phyloP scores from a whole-genome alignment of 805 yeast species.

The Candida takata region DNA sequence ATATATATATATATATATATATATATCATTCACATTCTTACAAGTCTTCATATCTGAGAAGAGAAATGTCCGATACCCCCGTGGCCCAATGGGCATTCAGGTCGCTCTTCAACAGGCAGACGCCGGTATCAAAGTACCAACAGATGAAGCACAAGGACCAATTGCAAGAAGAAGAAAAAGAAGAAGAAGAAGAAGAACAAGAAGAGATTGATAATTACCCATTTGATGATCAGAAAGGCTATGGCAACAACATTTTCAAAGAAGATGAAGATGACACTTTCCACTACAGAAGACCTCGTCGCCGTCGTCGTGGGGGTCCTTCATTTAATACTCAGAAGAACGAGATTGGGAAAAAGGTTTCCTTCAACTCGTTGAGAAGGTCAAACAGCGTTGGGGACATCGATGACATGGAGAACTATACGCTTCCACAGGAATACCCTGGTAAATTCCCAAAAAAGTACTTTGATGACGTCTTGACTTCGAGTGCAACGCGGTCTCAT shows the following conservation, averaged over 20 bases:
- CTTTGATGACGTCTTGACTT: conserved; percentile 7
- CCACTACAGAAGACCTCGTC: conserved; percentile 7
- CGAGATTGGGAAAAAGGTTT: conserved; percentile 1
- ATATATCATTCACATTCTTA: no score
- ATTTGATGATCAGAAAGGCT: no score
- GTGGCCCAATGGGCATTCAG: conserved; percentile 22
- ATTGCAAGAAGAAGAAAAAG: neutral
- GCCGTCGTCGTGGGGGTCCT: neutral
- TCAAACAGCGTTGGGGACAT: conserved; percentile 12
- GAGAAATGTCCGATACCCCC: no score
- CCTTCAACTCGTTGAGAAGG: conserved; percentile 11
- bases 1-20: no score
- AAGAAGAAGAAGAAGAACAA: no score
- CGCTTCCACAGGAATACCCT: conserved; percentile 17
- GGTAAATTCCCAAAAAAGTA: conserved; percentile 20
- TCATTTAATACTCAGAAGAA: neutral
- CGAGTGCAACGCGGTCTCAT: conserved; percentile 4
- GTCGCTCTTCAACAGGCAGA: conserved; percentile 20
- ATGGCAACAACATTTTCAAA: conserved; percentile 1
- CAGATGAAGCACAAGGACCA: conserved; percentile 7
- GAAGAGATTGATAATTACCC: no score
- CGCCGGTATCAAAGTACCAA: conserved; percentile 22
- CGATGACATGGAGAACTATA: conserved; percentile 8
- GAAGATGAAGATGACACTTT: conserved; percentile 14
- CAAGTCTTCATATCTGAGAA: no score